Percentiles rank a stretch among this genome's conserved stretches.
Evolutionary conservation across 2,329 filamentous ascomycete genomes (phyloP).

Genomic region (Tolypocladium endophyticum): DNA sequence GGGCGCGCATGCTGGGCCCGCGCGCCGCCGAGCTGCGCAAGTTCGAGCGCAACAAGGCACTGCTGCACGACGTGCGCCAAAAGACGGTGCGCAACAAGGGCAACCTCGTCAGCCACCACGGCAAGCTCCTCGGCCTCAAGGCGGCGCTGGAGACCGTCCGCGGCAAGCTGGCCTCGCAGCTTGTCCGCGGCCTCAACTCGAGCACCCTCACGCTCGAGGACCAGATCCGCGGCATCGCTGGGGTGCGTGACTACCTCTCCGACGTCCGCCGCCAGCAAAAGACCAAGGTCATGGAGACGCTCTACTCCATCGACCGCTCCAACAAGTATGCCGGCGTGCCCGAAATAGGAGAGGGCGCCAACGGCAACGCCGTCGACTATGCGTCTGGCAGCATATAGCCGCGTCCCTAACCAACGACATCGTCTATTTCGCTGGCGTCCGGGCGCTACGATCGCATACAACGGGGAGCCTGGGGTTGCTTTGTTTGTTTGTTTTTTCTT

Average conservation of each 20-base stretch:
- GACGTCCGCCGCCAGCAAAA: slow-evolving; percentile 70
- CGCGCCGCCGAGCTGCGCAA: slow-evolving; percentile 70
- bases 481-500: neutral
- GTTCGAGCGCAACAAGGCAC: slow-evolving; percentile 78
- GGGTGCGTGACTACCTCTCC: slow-evolving; percentile 69
- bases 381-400: neutral
- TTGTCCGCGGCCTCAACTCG: slow-evolving; percentile 59
- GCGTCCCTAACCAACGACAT: neutral
- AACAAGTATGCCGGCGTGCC: slow-evolving; percentile 2
- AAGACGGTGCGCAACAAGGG: slow-evolving; percentile 83
- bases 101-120: slow-evolving; percentile 77
- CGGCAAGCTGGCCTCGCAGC: slow-evolving; percentile 71
- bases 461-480: neutral
- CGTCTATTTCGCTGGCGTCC: neutral
- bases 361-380: neutral
- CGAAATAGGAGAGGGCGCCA: slow-evolving; percentile 14
- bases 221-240: slow-evolving; percentile 74
- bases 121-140: slow-evolving; percentile 72
- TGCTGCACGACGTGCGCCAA: slow-evolving; percentile 68
- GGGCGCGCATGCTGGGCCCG: slow-evolving; percentile 74
- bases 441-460: neutral
- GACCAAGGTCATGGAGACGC: slow-evolving; percentile 68
- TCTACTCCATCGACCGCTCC: slow-evolving; percentile 23
- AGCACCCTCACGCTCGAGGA: slow-evolving; percentile 70
- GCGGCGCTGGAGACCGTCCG: slow-evolving; percentile 78